Evolutionary conservation across 192 early-diverging fungal genomes (phyloP), one percentile per base, ranked within the genome.

Genomic region (Podila epicladia): DNA sequence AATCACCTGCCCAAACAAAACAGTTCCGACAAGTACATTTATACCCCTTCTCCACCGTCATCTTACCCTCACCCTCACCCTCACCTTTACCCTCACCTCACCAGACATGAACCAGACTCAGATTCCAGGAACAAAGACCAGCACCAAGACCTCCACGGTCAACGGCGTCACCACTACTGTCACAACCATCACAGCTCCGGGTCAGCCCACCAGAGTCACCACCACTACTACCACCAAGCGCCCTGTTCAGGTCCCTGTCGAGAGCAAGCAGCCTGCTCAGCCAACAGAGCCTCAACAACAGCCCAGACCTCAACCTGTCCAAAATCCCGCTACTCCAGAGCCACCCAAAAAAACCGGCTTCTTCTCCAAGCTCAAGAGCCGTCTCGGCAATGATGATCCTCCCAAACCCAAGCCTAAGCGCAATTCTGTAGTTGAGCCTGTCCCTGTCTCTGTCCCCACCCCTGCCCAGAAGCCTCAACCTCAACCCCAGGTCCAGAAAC

Each of bases 61-160:
- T n/a, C n/a, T n/a, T 68, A 22, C 20, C 66, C 20, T 37, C 35
- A 37, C 35, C 35, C 35, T 37, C 35, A 9, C 35, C 57, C 26
- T 17, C 19, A 33, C 35, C 26, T n/a, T n/a, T n/a, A n/a, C n/a
- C n/a, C n/a, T n/a, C n/a, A n/a, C n/a, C 20, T 45, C 28, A 48
- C n/a, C 59, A 62, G 66, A 55, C 64, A 79, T 79, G 75, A 72
- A 57, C 59, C 65, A 57, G 59, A 61, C 59, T 17, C 59, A 28
- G 28, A 65, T 80, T 62, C 77, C 77, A 20, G 77, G 77, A n/a
- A 80, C 77, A 58, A 72, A 35, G 62, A 80, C 77, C 41, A n/a
- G 71, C 60, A 80, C 77, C 32, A 80, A 73, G 77, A 80, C 77
- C 55, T 50, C 71, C 17, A 80, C 77, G 31, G 66, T 73, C 31